Conservation (phyloP, 2,329 filamentous ascomycete species). For the Claviceps arundinis region DNA sequence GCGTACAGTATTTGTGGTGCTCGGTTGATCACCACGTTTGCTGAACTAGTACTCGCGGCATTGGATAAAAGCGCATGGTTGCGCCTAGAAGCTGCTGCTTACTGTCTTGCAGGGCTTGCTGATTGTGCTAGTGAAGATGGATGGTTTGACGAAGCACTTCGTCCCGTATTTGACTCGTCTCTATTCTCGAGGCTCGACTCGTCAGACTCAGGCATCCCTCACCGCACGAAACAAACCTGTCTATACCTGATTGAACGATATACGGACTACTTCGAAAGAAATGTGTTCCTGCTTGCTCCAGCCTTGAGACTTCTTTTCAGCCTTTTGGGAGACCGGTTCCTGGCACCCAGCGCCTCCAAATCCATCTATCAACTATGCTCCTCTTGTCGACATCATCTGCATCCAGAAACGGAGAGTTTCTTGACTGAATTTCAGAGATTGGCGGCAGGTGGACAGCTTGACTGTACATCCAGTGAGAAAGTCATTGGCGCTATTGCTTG, state of each 20-base stretch:
- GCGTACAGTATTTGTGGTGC: slow-evolving; percentile 50
- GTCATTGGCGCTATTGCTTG: slow-evolving; percentile 62
- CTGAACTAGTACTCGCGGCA: slow-evolving; percentile 38
- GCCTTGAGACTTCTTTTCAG: slow-evolving; percentile 64
- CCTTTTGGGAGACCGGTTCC: slow-evolving; percentile 46
- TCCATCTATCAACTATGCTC: slow-evolving; percentile 64
- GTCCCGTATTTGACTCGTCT: slow-evolving; percentile 46
- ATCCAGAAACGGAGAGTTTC: slow-evolving; percentile 53
- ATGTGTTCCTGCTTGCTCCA: slow-evolving; percentile 51
- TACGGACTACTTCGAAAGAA: slow-evolving; percentile 62
- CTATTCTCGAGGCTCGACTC: slow-evolving; percentile 42
- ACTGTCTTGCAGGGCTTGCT: slow-evolving; percentile 52
- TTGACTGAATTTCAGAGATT: slow-evolving; percentile 59
- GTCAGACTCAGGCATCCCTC: slow-evolving; percentile 39
- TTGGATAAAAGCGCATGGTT: slow-evolving; percentile 38
- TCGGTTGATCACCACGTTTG: slow-evolving; percentile 42
- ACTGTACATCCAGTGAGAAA: slow-evolving; percentile 58
- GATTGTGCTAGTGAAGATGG: slow-evolving; percentile 49
- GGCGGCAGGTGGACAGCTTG: slow-evolving; percentile 37
- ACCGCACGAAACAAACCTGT: slow-evolving; percentile 52
- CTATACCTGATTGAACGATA: slow-evolving; percentile 60
- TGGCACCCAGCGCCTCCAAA: slow-evolving; percentile 57
- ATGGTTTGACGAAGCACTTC: slow-evolving; percentile 45
- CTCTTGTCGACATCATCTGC: slow-evolving; percentile 58
- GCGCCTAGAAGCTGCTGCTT: slow-evolving; percentile 47